A percentile compares a stretch with the other conserved stretches of the same genome.
These are phyloP conservation scores for Edaphochlamys debaryana DNA, from an alignment of 139 green algal genomes.

Conservation along the genomic window DNA sequence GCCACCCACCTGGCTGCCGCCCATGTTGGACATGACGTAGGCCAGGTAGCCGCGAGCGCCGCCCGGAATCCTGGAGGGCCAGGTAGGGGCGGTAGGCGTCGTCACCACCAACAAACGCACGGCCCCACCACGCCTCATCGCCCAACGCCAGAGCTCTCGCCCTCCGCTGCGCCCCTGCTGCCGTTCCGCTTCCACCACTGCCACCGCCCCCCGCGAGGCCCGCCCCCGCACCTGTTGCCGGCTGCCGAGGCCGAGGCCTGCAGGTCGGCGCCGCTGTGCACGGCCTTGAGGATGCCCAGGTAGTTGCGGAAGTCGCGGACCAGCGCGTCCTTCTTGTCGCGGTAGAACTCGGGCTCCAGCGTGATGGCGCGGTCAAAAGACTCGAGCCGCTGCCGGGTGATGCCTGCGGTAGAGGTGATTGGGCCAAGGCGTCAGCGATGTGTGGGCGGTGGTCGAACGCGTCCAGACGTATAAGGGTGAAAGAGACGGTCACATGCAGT, in stretches of 20 bases:
- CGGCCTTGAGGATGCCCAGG: conserved; percentile 93
- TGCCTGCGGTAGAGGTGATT: conserved; percentile 73
- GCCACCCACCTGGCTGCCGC: conserved; percentile 61
- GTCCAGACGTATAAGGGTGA: neutral
- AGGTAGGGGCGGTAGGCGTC: too few species aligned
- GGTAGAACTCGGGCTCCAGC: conserved; percentile 85
- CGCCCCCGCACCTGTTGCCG: conserved; percentile 51
- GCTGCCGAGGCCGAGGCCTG: conserved; percentile 61
- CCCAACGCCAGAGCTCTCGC: too few species aligned
- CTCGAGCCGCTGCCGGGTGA: conserved; percentile 90
- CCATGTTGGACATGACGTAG: conserved; percentile 82
- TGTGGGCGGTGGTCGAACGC: neutral
- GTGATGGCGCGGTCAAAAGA: conserved; percentile 93
- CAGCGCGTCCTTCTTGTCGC: conserved; percentile 86
- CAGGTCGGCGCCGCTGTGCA: conserved; percentile 89
- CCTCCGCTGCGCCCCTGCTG: too few species aligned
- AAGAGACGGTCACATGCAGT: too few species aligned
- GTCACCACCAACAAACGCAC: too few species aligned
- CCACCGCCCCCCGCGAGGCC: too few species aligned
- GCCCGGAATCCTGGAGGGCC: conserved; percentile 61
- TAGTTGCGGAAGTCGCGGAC: conserved; percentile 95
- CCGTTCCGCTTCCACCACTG: too few species aligned
- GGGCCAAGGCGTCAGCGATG: neutral
- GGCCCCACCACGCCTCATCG: too few species aligned
- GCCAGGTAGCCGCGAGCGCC: conserved; percentile 82